phyloP scores from a whole-genome alignment of 1,139 yeast species.

The Zygosaccharomyces pseudobailii region DNA sequence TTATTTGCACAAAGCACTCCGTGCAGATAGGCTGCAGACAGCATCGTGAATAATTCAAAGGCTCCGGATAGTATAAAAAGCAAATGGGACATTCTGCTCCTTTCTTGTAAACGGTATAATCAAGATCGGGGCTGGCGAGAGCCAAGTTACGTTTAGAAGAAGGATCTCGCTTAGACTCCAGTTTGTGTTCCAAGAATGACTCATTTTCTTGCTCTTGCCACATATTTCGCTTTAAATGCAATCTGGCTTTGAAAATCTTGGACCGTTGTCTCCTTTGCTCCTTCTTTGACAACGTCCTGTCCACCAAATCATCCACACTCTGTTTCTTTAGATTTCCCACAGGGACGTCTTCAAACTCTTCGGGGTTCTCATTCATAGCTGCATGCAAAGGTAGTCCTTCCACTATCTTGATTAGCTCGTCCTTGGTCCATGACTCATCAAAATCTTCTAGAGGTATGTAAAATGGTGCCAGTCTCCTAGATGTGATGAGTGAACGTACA shows the following conservation, averaged over 20 bases:
- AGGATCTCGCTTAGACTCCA: conserved; percentile 19
- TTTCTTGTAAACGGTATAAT: conserved; percentile 52
- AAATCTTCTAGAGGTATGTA: conserved; percentile 84
- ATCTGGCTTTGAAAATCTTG: conserved; percentile 45
- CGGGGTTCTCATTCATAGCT: conserved; percentile 45
- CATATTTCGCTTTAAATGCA: conserved; percentile 45
- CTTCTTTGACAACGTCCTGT: conserved; percentile 44
- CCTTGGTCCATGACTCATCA: conserved; percentile 68
- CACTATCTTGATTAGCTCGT: conserved; percentile 57
- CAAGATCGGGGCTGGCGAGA: conserved; percentile 42
- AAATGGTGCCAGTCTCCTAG: conserved; percentile 79
- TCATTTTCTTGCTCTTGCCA: conserved; percentile 54
- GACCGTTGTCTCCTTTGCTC: conserved; percentile 49
- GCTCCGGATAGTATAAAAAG: conserved; percentile 76
- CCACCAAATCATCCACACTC: conserved; percentile 42
- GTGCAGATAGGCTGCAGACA: conserved; percentile 92
- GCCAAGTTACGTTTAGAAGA: conserved; percentile 12
- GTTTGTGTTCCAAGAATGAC: conserved; percentile 41
- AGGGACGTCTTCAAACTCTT: conserved; percentile 46
- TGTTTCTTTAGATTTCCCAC: conserved; percentile 40
- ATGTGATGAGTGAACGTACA: conserved; percentile 61
- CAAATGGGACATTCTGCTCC: conserved; percentile 92
- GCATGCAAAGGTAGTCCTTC: conserved; percentile 55
- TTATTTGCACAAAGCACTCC: conserved; percentile 95
- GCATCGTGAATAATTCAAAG: conserved; percentile 79